Conservation (phyloP, 202 grass and related monocot genomes). For the Setaria italica region DNA sequence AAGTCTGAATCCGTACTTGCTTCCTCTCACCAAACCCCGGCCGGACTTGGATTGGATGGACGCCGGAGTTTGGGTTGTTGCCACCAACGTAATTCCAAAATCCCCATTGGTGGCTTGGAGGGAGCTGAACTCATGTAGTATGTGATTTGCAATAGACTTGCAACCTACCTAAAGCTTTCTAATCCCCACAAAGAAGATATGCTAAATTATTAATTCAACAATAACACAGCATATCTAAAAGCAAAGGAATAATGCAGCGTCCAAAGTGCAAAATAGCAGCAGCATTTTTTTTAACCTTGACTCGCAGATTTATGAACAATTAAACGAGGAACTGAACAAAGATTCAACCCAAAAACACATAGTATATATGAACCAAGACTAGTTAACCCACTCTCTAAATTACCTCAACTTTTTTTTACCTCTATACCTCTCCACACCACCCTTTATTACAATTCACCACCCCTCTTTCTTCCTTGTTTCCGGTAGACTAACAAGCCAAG, state of each 20-base stretch:
- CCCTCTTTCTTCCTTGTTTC: not conserved
- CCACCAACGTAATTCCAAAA: slow-evolving; percentile 37
- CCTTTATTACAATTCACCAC: slow-evolving; percentile 33
- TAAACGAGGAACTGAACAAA: slow-evolving; percentile 16
- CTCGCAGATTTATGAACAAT: slow-evolving; percentile 23
- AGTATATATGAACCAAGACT: not conserved
- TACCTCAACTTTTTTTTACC: slow-evolving; percentile 32
- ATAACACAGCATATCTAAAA: not conserved
- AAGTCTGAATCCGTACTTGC: slow-evolving; percentile 17
- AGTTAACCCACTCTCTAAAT: slow-evolving; percentile 4
- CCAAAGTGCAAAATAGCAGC: not conserved
- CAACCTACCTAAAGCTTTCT: slow-evolving; percentile 13
- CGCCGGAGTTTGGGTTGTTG: slow-evolving; percentile 31
- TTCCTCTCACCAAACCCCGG: slow-evolving; percentile 16
- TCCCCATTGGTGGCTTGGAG: slow-evolving; percentile 18
- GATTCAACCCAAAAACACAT: not conserved
- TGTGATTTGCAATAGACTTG: slow-evolving; percentile 9
- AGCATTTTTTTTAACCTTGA: not conserved
- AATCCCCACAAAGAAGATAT: not conserved
- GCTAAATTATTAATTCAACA: not conserved
- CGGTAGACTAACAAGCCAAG: not conserved
- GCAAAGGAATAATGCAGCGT: not conserved
- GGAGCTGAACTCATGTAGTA: slow-evolving; percentile 14
- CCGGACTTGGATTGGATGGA: not conserved
- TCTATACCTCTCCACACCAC: slow-evolving; percentile 26